Evolutionary conservation across 495 filamentous ascomycete species (phyloP).

Genomic region (Aspergillus baeticus): DNA sequence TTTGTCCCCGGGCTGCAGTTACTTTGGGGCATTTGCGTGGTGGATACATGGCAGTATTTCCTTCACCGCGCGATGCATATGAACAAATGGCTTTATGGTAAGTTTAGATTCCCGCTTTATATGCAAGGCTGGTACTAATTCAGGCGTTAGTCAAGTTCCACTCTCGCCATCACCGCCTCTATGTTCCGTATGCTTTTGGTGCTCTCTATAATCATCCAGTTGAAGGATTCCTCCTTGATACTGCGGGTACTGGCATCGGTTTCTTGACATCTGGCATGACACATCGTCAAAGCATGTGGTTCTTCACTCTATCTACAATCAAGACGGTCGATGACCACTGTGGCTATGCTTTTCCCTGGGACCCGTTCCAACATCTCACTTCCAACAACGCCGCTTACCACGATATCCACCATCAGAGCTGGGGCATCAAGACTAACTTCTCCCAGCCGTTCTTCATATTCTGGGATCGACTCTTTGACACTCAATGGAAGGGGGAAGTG

Average conservation of each 20-base stretch:
- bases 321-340: slow-evolving; percentile 99
- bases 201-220: slow-evolving; percentile 92
- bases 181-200: slow-evolving; percentile 96
- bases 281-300: slow-evolving; percentile 75
- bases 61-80: slow-evolving; percentile 91
- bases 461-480: slow-evolving; percentile 50
- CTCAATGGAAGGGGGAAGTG: slow-evolving; percentile 46
- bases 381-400: slow-evolving; percentile 95
- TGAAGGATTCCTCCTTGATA: slow-evolving; percentile 92
- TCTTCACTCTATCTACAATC: slow-evolving; percentile 80
- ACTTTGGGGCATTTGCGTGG: slow-evolving; percentile 62
- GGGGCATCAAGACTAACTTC: slow-evolving; percentile 80
- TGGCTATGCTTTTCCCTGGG: slow-evolving; percentile 92
- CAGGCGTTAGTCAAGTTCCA: slow-evolving; percentile 72
- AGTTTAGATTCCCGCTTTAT: slow-evolving; percentile 28
- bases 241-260: slow-evolving; percentile 75
- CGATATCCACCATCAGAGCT: slow-evolving; percentile 98
- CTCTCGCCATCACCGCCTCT: slow-evolving; percentile 90
- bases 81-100: slow-evolving; percentile 96
- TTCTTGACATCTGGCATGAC: slow-evolving; percentile 78
- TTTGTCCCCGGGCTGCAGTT: slow-evolving; percentile 76
- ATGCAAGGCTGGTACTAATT: slow-evolving; percentile 2
- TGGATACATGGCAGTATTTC: slow-evolving; percentile 98
- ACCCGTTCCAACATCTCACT: slow-evolving; percentile 86
- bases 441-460: slow-evolving; percentile 54